A percentile compares a stretch with the other conserved stretches of the same genome.
These are phyloP conservation scores for Panicum hallii DNA, from an alignment of 202 grass and related monocot genomes.

Conservation along the genomic window DNA sequence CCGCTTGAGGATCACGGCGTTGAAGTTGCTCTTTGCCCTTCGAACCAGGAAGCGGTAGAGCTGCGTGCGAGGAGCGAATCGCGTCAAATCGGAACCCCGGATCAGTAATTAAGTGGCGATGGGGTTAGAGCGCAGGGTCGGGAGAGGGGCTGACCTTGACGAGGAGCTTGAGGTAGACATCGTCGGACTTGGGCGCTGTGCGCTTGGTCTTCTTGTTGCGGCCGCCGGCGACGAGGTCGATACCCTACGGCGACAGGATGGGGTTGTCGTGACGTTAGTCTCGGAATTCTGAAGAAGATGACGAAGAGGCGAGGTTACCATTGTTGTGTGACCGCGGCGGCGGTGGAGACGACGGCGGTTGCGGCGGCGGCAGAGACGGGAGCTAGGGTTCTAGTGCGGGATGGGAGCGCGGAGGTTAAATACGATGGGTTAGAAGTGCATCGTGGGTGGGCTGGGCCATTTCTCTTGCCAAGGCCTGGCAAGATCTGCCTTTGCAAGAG, in stretches of 20 bases:
- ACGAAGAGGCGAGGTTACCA: conserved; percentile 25
- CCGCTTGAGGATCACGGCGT: conserved; percentile 73
- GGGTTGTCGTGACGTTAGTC: fast-evolving
- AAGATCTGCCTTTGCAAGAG: no score
- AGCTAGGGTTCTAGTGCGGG: conserved; percentile 46
- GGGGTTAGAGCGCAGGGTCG: no score
- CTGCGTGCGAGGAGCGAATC: conserved; percentile 25
- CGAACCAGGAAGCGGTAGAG: conserved; percentile 83
- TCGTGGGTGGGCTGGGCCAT: neutral
- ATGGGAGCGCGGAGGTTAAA: conserved; percentile 17
- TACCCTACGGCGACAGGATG: conserved; percentile 51
- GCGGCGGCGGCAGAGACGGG: neutral
- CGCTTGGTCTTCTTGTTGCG: conserved; percentile 87
- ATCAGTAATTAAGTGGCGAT: neutral
- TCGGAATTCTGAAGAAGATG: neutral
- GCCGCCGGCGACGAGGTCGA: conserved; percentile 84
- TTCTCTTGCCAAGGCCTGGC: neutral
- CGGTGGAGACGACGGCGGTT: neutral
- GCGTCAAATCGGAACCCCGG: neutral
- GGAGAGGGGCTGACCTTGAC: conserved; percentile 60
- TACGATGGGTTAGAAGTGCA: neutral
- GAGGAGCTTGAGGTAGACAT: conserved; percentile 91
- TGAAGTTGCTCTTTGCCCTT: conserved; percentile 71
- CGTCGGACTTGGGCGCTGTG: conserved; percentile 77
- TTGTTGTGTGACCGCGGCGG: conserved; percentile 13